Base-by-base conservation (phyloP, 805 yeast species). In the Lachancea fermentati region DNA sequence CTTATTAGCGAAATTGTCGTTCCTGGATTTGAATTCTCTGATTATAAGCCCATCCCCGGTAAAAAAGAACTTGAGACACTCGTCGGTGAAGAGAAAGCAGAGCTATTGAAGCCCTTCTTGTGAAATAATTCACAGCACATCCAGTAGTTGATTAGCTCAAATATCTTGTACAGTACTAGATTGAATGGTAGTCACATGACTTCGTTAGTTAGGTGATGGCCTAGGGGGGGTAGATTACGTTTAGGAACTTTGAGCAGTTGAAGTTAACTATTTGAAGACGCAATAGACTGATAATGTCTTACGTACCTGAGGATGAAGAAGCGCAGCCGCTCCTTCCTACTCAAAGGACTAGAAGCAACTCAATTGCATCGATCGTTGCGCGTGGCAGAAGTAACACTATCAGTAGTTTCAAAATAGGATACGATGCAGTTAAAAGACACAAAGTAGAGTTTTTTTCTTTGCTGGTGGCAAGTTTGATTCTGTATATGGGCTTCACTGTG, bases 11-110 rank as follows among this genome's bases (percentile, higher is more conserved):
- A 75, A 47, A 76, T 76, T 15, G 81, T 76, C 14, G 78, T 76
- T 9, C 81, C 81, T 4, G 82, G 82, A 0, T 76, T 76, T 49
- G 81, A 76, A 41, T 76, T 66, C 46, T 67, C 65, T 9, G 81
- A 76, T 46, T 79, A 74, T 46, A 54, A 58, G 32, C 73, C 73
- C 50, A 60, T 75, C 63, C 47, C 60, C 8, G 58, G 62, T 14
- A 42, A 47, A 15, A 57, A 61, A 1, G 62, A 57, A 18, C 52
- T 74, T 30, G 46, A 34, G 3, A 42, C 47, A 4, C 50, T 69
- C 4, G 67, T 70, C 1, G 78, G 76, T 6, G 48, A 49, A 12
- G 58, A 60, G 13, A 57, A 51, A 19, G 69, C 74, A 1, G 44
- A 54, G 12, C 54, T 57, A 15, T 45, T 71, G 45, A 53, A 57